Evolutionary conservation across 768 basidiomycete genomes (phyloP), one percentile per base, ranked within the genome.

Genomic region (Galerina marginata): DNA sequence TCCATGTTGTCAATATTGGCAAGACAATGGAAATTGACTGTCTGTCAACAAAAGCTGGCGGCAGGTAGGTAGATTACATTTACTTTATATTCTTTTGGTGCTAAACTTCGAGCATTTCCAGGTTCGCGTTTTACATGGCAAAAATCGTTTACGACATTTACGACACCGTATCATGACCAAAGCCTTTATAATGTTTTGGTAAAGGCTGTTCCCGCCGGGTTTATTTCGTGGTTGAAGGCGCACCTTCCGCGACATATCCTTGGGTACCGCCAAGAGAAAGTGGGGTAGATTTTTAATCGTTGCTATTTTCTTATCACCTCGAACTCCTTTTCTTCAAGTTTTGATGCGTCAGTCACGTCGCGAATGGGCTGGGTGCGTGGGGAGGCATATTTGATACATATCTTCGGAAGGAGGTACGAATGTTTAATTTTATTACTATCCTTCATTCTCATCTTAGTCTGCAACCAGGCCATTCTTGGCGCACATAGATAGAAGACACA

Each of bases 31-130:
- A 63, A 2, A 71, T 75, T 50, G 67, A 74, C 45, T 74, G 71
- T 26, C 58, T 23, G 14, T 62, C 9, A 75, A 75, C 60, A 69
- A 63, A 43, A 56, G 48, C 40, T 75, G 73, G 73, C 60, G 72
- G 11, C 39, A 59, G 61, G 72, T 75, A 46, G 20, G 61, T 62
- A 4, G 14, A 11, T n/a, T n/a, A n/a, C n/a, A n/a, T n/a, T n/a
- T n/a, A n/a, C n/a, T n/a, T n/a, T n/a, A n/a, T n/a, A n/a, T n/a
- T n/a, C n/a, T n/a, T n/a, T n/a, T n/a, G n/a, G n/a, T n/a, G n/a
- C n/a, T n/a, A n/a, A n/a, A n/a, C n/a, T n/a, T n/a, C n/a, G n/a
- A n/a, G n/a, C n/a, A n/a, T n/a, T 11, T 20, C 5, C 33, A 70
- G 69, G 56, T 69, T 42, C 60, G 63, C 11, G 44, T 71, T 0